Base-by-base conservation (phyloP, 495 filamentous ascomycete species). In the Penicillium atrosanguineum region DNA sequence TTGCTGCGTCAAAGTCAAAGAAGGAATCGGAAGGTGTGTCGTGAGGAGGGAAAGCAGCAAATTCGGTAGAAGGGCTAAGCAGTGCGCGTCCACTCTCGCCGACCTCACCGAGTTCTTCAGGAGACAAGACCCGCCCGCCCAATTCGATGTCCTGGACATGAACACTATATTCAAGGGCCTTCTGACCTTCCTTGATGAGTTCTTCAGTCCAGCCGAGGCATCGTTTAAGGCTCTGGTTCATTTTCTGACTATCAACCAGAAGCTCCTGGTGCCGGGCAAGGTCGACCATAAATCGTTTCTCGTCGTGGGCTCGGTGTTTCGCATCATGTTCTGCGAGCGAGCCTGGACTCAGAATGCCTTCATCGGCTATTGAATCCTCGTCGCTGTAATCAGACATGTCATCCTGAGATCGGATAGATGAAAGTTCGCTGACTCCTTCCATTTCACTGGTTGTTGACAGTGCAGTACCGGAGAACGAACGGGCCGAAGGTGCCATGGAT, bases 191-290 rank as follows among this genome's bases (percentile, higher is more conserved):
- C 29, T 79, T 84, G 60, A 99, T 96, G 36, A 99, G 77, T 53
- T 88, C 86, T 59, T 99, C 94, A 0, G 91, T 91, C 80, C 88
- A 89, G 20, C 81, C 81, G 20, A 95, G 76, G 65, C 94, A 99
- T 25, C 90, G 80, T 64, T 89, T 92, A 4, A 99, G 76, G 61
- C 88, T 93, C 60, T 94, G 88, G 66, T 97, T 97, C 73, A 97
- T 89, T 68, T 88, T 93, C 62, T 96, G 89, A 51, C 87, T 91
- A 67, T 96, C 91, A 20, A 88, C 70, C 4, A 98, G 80, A 2
- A 97, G 75, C 59, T 92, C 87, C 53, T 91, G 89, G 63, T 99
- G 94, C 62, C 90, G 90, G 6, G 86, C 80, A 12, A 99, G 79
- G 68, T 99, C 94, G 16, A 95, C 72, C 49, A 85, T 79, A 20